Evolutionary conservation across 1,284 basidiomycete genomes (phyloP).

Genomic region (Naganishia sp.): DNA sequence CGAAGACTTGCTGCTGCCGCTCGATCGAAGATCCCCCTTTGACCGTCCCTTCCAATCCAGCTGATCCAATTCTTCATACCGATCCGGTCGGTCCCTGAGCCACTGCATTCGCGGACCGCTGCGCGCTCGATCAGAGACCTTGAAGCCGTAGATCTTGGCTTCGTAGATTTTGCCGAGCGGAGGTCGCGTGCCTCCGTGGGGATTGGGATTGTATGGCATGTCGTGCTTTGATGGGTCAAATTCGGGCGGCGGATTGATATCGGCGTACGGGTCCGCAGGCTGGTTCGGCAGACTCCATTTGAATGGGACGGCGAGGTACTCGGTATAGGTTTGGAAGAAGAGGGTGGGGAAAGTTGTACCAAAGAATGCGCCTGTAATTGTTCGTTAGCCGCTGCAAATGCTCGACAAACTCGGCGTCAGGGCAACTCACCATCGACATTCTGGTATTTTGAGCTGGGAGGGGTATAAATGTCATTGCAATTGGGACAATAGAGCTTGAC

Average conservation of each 20-base stretch:
- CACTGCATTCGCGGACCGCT: constrained; percentile 96
- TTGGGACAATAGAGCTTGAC: constrained; percentile 99
- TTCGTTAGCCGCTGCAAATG: constrained; percentile 17
- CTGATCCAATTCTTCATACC: constrained; percentile 73
- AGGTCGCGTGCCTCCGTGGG: constrained; percentile 44
- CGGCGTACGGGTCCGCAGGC: constrained; percentile 1
- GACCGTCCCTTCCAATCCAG: constrained; percentile 85
- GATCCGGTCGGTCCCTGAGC: constrained; percentile 82
- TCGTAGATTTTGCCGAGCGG: constrained; percentile 66
- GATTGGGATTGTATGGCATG: constrained; percentile 64
- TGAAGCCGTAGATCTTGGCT: constrained; percentile 85
- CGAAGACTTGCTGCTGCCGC: neutral
- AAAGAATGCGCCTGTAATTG: constrained; percentile 84
- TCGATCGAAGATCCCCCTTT: constrained; percentile 49
- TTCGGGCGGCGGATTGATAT: constrained; percentile 15
- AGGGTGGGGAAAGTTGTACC: constrained; percentile 97
- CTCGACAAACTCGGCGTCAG: too few relatives aligned
- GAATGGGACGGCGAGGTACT: constrained; percentile 83
- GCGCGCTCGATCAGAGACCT: constrained; percentile 63
- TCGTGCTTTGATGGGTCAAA: neutral
- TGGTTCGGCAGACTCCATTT: constrained; percentile 52
- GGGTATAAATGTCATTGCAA: constrained; percentile 95
- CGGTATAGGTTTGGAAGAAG: constrained; percentile 95
- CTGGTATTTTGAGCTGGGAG: constrained; percentile 92
- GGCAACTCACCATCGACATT: constrained; percentile 82